phyloP scores from a whole-genome alignment of 805 yeast genomes.

The Ogataea degrootiae region DNA sequence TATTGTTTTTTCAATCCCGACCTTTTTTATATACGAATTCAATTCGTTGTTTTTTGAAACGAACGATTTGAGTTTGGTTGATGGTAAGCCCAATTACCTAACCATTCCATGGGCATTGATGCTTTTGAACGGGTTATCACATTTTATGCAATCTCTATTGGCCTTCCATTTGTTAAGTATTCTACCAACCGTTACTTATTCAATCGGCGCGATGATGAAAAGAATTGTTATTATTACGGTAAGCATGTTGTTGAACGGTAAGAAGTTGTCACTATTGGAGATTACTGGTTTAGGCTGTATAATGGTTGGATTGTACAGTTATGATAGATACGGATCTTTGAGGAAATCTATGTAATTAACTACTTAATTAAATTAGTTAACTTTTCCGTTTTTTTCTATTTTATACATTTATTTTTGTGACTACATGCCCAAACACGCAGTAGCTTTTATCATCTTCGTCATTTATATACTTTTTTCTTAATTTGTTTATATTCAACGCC shows the following conservation, averaged over 20 bases:
- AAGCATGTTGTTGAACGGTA: slow-evolving; percentile 64
- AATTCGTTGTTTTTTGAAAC: slow-evolving; percentile 21
- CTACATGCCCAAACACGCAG: too few species aligned
- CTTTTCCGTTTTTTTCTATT: not conserved
- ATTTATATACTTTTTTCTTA: not conserved
- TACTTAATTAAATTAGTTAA: not conserved
- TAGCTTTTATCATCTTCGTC: not conserved
- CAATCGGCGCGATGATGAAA: slow-evolving; percentile 83
- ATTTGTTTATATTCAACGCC: slow-evolving; percentile 29
- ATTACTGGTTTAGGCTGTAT: slow-evolving; percentile 46
- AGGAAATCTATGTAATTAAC: slow-evolving; percentile 10
- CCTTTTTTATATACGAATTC: slow-evolving; percentile 65
- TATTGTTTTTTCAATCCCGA: slow-evolving; percentile 61
- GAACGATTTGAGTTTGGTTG: too few species aligned
- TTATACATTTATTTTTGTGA: not conserved
- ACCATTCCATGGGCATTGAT: slow-evolving; percentile 44
- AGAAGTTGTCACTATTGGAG: slow-evolving; percentile 42
- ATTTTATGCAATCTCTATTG: slow-evolving; percentile 73
- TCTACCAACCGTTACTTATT: slow-evolving; percentile 79
- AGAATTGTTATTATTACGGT: slow-evolving; percentile 79
- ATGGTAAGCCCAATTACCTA: slow-evolving; percentile 19
- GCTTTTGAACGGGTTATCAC: slow-evolving; percentile 65
- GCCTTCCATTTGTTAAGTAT: slow-evolving; percentile 79
- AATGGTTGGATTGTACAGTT: slow-evolving; percentile 52
- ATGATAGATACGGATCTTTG: slow-evolving; percentile 52